phyloP scores from a whole-genome alignment of 192 early-diverging fungal genomes.

The Rhizophlyctis rosea region DNA sequence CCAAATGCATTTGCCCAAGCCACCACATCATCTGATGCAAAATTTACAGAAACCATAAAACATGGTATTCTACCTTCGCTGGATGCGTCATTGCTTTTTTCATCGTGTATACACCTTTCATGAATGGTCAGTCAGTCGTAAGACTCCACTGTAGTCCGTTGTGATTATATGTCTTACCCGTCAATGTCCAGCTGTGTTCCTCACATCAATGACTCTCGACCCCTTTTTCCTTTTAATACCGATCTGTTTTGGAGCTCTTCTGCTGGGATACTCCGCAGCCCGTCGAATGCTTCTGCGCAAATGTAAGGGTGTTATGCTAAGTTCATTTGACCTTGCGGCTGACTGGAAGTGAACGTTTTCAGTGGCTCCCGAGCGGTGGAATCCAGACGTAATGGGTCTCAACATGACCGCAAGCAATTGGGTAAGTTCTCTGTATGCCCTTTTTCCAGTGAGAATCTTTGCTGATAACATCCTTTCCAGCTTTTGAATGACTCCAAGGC shows the following conservation, averaged over 20 bases:
- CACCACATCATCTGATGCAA: too few species aligned
- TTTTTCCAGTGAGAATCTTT: too few species aligned
- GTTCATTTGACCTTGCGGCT: background rate
- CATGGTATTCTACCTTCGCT: constrained; percentile 46
- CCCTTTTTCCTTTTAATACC: constrained; percentile 81
- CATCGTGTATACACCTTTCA: constrained; percentile 50
- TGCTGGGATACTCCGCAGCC: constrained; percentile 32
- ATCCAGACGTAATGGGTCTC: constrained; percentile 6
- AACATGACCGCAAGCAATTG: constrained; percentile 23
- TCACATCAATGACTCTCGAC: constrained; percentile 64
- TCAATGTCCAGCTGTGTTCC: constrained; percentile 59
- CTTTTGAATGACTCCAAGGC: too few species aligned
- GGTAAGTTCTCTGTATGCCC: too few species aligned
- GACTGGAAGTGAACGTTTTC: background rate
- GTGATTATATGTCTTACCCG: background rate
- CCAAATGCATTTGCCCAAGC: constrained; percentile 13
- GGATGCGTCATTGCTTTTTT: constrained; percentile 51
- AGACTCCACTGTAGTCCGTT: background rate
- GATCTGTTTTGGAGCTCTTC: constrained; percentile 62
- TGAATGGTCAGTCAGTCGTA: constrained; percentile 35
- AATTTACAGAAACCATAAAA: constrained; percentile 30
- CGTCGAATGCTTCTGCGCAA: constrained; percentile 21
- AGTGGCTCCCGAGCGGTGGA: constrained; percentile 16
- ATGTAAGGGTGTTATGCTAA: background rate
- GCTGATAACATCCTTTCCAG: too few species aligned